Conservation (phyloP, 495 filamentous ascomycete species). For the Hyphodiscus hymeniophilus region DNA sequence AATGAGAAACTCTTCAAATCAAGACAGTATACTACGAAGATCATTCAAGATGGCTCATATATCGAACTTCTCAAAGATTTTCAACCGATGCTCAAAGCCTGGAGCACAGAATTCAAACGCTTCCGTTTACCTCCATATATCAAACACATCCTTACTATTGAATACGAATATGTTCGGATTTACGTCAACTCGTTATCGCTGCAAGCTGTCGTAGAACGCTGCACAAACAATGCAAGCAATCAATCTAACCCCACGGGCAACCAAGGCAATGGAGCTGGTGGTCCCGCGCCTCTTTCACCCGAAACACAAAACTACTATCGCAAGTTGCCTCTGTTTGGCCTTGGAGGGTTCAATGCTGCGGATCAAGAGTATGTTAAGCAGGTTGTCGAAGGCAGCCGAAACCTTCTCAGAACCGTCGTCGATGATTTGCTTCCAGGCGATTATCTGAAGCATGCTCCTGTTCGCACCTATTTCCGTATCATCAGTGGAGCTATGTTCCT, state of each 20-base stretch:
- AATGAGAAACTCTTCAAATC: constrained; percentile 81
- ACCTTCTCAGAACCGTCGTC: constrained; percentile 72
- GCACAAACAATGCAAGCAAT: constrained; percentile 65
- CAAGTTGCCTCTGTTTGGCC: constrained; percentile 44
- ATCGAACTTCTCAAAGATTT: constrained; percentile 71
- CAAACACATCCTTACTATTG: constrained; percentile 77
- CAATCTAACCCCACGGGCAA: constrained; percentile 37
- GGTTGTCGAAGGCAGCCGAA: constrained; percentile 80
- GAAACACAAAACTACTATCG: constrained; percentile 51
- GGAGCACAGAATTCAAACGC: constrained; percentile 65
- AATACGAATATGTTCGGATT: constrained; percentile 81
- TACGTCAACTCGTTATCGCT: constrained; percentile 90
- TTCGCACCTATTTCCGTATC: constrained; percentile 91
- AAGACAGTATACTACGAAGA: constrained; percentile 70
- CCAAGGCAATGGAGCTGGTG: constrained; percentile 27
- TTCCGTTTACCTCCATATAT: constrained; percentile 66
- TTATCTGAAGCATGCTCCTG: constrained; percentile 84
- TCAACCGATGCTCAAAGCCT: constrained; percentile 64
- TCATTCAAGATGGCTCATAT: constrained; percentile 81
- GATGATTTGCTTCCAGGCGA: constrained; percentile 74
- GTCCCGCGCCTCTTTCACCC: constrained; percentile 33
- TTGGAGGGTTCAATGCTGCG: constrained; percentile 46
- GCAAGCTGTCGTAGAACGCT: constrained; percentile 91
- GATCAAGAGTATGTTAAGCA: constrained; percentile 77
- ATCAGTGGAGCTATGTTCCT: constrained; percentile 93